Conservation (phyloP, 2,329 filamentous ascomycete species). For the Chrysoporthe cubensis region DNA sequence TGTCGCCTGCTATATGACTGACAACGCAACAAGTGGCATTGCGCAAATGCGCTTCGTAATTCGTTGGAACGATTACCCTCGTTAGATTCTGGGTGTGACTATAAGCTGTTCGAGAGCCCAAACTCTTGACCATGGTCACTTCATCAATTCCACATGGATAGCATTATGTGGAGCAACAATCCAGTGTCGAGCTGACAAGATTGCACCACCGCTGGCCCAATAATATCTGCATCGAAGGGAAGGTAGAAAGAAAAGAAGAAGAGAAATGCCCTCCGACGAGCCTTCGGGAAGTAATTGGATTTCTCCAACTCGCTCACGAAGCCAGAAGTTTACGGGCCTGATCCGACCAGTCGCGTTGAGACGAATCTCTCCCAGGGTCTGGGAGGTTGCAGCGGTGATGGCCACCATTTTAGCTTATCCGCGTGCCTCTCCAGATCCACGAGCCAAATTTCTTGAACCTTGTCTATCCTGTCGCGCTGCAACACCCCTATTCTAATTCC, state of each 20-base stretch:
- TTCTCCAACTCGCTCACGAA: not conserved
- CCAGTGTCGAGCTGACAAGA: not conserved
- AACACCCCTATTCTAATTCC: constrained; percentile 7
- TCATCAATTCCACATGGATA: not conserved
- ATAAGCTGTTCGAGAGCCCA: not conserved
- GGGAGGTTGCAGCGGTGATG: constrained; percentile 10
- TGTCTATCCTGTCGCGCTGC: constrained; percentile 2
- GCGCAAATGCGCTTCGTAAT: not conserved
- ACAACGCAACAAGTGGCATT: not conserved
- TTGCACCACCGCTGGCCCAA: not conserved
- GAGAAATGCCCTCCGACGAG: no score
- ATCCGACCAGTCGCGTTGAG: constrained; percentile 12
- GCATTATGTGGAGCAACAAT: not conserved
- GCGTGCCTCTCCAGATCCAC: constrained; percentile 1
- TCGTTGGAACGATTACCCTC: not conserved
- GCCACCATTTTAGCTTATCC: constrained; percentile 12
- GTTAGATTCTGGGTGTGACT: not conserved
- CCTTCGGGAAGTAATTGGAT: not conserved
- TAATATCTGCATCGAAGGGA: not conserved
- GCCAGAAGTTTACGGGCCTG: not conserved
- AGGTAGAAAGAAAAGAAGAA: not conserved
- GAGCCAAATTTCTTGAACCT: constrained; percentile 17
- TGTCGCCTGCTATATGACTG: not conserved
- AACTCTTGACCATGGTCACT: not conserved
- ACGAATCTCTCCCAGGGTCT: constrained; percentile 1